Percentiles rank a stretch among this genome's conserved stretches.
Evolutionary conservation across 2,329 filamentous ascomycete genomes (phyloP).

Genomic region (Penicillium expansum): DNA sequence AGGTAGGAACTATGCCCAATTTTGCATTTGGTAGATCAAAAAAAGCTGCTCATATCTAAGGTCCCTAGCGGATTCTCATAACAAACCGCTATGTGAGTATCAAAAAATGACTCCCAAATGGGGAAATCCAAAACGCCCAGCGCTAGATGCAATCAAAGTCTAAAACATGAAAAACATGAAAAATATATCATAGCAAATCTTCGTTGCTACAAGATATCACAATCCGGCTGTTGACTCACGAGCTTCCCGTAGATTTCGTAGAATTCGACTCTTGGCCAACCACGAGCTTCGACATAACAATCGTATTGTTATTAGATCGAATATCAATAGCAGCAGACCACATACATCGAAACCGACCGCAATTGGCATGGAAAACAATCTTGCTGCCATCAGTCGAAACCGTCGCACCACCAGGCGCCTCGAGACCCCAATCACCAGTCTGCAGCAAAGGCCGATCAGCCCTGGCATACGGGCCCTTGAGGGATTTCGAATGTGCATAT

Average conservation of each 20-base stretch:
- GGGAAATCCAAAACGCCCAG: not conserved
- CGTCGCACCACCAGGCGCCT: no score
- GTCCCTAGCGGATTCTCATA: not conserved
- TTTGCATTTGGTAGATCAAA: not conserved
- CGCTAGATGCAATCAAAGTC: not conserved
- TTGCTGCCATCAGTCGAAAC: no score
- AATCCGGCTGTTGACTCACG: not conserved
- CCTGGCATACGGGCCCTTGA: no score
- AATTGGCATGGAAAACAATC: no score
- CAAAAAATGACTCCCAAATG: not conserved
- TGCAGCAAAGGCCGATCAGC: no score
- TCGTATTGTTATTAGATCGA: conserved; percentile 13
- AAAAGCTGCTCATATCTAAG: not conserved
- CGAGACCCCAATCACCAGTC: no score
- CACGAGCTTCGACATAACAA: conserved; percentile 11
- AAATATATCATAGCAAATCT: not conserved
- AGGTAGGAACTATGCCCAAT: not conserved
- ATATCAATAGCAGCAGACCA: conserved; percentile 30
- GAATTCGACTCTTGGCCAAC: not conserved
- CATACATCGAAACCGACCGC: no score
- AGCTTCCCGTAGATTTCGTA: not conserved
- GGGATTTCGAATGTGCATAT: no score
- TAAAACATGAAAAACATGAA: no score
- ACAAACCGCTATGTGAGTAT: not conserved
- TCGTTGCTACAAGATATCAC: not conserved